Percentiles rank a stretch among this genome's conserved stretches.
phyloP scores from a whole-genome alignment of 768 basidiomycete species.

The Termitomyces sp. region DNA sequence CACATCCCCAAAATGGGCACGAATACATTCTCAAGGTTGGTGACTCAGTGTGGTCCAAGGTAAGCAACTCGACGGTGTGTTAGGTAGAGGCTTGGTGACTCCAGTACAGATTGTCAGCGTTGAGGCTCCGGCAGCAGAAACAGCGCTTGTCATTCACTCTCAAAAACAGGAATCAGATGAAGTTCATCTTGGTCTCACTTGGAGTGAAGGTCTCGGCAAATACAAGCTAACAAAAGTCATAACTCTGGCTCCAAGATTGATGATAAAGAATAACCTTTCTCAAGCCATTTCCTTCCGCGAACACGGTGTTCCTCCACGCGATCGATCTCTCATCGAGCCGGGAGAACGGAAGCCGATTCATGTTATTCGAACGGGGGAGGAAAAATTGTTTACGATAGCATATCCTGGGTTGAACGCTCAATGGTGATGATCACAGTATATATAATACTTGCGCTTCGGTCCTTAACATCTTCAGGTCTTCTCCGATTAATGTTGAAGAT shows the following conservation, averaged over 20 bases:
- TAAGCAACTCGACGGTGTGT: slow-evolving; percentile 20
- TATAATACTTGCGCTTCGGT: neutral
- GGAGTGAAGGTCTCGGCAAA: slow-evolving; percentile 93
- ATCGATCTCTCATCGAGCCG: slow-evolving; percentile 57
- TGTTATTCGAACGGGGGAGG: slow-evolving; percentile 58
- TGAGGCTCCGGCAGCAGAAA: slow-evolving; percentile 91
- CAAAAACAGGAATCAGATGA: slow-evolving; percentile 59
- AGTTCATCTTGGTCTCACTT: slow-evolving; percentile 84
- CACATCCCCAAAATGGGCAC: slow-evolving; percentile 77
- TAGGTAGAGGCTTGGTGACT: slow-evolving; percentile 2
- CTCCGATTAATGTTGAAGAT: slow-evolving; percentile 88
- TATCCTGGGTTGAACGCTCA: slow-evolving; percentile 80
- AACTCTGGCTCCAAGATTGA: slow-evolving; percentile 85
- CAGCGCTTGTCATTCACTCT: slow-evolving; percentile 70
- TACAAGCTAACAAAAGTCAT: slow-evolving; percentile 96
- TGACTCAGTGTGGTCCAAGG: slow-evolving; percentile 90
- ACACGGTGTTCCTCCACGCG: slow-evolving; percentile 67
- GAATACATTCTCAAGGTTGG: slow-evolving; percentile 80
- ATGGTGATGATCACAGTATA: slow-evolving; percentile 49
- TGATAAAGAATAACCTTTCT: slow-evolving; percentile 78
- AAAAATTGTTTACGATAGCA: slow-evolving; percentile 80
- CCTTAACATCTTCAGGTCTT: slow-evolving; percentile 56
- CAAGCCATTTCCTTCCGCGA: slow-evolving; percentile 79
- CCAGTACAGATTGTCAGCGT: slow-evolving; percentile 55
- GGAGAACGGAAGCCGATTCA: slow-evolving; percentile 70